Conservation (phyloP, 202 grass and related monocot genomes). For the Schoenoplectus triqueter region DNA sequence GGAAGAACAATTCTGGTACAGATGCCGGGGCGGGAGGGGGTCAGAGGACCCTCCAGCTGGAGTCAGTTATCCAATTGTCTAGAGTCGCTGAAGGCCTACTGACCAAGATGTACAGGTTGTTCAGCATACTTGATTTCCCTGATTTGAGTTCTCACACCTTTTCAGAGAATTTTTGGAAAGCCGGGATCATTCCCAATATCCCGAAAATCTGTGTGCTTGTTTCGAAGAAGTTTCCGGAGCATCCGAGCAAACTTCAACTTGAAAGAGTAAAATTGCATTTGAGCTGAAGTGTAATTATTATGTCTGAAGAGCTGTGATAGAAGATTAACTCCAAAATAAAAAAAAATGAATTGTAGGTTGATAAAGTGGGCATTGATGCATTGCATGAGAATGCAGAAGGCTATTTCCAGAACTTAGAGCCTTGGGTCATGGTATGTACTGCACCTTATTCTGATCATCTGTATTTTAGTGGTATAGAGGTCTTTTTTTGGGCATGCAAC, state of each 20-base stretch:
- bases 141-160: conserved; percentile 69
- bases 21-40: conserved; percentile 2
- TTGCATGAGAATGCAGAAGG: conserved; percentile 90
- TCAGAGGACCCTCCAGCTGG: conserved; percentile 78
- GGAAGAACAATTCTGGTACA: conserved; percentile 47
- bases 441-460: conserved; percentile 15
- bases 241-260: conserved; percentile 92
- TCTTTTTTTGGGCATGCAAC: conserved; percentile 23
- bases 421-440: conserved; percentile 76
- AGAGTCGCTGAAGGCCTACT: conserved; percentile 79
- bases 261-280: conserved; percentile 57
- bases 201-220: conserved; percentile 76
- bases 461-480: neutral
- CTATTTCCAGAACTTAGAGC: conserved; percentile 94
- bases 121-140: conserved; percentile 73
- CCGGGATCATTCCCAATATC: conserved; percentile 83
- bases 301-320: conserved; percentile 2
- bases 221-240: conserved; percentile 96
- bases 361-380: conserved; percentile 89
- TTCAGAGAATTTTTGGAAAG: conserved; percentile 90
- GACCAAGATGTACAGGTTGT: conserved; percentile 82
- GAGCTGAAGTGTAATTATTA: neutral
- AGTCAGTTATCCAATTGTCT: conserved; percentile 78
- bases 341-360: conserved; percentile 59
- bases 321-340: conserved; percentile 5